Evolutionary conservation across 345 rosid species (phyloP).

Genomic region (Streptanthus diversifolius): DNA sequence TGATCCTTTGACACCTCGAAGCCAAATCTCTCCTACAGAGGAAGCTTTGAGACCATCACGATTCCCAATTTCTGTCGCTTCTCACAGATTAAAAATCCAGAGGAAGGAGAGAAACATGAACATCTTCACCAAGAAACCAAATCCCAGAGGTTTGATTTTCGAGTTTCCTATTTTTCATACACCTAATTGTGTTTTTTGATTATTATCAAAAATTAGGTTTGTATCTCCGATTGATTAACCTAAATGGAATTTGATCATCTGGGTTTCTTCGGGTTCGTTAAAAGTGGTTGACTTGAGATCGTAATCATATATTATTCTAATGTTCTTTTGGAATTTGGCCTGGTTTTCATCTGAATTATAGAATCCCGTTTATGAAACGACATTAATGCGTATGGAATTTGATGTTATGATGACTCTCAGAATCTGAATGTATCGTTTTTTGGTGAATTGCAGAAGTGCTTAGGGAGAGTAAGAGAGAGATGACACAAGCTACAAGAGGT

Average conservation of each 20-base stretch:
- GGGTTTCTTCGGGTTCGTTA: background rate
- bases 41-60: background rate
- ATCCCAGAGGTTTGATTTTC: slow-evolving; percentile 57
- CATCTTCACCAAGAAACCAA: slow-evolving; percentile 66
- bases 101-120: slow-evolving; percentile 38
- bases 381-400: background rate
- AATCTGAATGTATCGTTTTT: background rate
- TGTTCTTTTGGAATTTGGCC: background rate
- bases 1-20: slow-evolving; percentile 23
- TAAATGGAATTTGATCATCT: background rate
- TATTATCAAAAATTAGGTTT: background rate
- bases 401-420: background rate
- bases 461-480: slow-evolving; percentile 85
- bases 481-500: slow-evolving; percentile 95
- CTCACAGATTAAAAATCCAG: background rate
- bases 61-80: background rate
- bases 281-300: slow-evolving; percentile 22
- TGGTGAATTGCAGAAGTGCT: slow-evolving; percentile 62
- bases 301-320: background rate
- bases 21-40: background rate
- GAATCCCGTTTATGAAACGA: background rate
- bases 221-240: background rate
- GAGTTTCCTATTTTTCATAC: background rate
- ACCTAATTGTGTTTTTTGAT: background rate
- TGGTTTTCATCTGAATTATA: background rate